Percentiles rank a stretch among this genome's conserved stretches.
phyloP scores from a whole-genome alignment of 306 rosid species.

The Lablab purpureus region DNA sequence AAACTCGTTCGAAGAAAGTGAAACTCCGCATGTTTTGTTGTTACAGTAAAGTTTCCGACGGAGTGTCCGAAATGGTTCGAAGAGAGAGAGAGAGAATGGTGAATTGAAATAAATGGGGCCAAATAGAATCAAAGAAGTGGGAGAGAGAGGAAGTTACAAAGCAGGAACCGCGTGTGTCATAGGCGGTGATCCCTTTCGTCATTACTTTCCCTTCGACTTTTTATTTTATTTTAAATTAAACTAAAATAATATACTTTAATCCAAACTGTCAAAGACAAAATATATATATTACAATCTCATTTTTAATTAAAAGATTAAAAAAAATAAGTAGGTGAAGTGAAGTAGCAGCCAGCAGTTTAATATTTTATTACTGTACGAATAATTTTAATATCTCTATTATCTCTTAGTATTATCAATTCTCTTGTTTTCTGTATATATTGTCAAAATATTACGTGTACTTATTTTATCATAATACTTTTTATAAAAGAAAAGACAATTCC shows the following conservation, averaged over 20 bases:
- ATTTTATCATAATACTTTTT: no score
- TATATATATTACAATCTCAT: background rate
- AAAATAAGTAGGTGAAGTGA: background rate
- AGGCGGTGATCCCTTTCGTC: constrained; percentile 11
- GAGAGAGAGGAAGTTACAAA: constrained; percentile 27
- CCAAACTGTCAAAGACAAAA: background rate
- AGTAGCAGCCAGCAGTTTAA: background rate
- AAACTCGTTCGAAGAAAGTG: constrained; percentile 58
- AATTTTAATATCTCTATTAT: background rate
- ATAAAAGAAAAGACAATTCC: no score
- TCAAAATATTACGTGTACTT: no score
- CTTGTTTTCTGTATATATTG: background rate
- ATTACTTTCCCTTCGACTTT: background rate
- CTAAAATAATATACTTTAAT: background rate
- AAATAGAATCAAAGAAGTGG: constrained; percentile 42
- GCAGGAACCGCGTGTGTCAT: constrained; percentile 25
- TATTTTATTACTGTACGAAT: background rate
- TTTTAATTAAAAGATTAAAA: background rate
- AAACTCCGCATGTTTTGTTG: constrained; percentile 55
- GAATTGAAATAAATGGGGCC: background rate
- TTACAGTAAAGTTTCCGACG: constrained; percentile 36
- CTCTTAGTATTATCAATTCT: no score
- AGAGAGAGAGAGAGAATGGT: constrained; percentile 5
- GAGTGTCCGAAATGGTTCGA: constrained; percentile 34
- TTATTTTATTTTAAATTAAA: background rate